A percentile compares a stretch with the other conserved stretches of the same genome.
These are phyloP conservation scores for Delonix regia DNA, from an alignment of 306 rosid genomes.

Conservation along the genomic window DNA sequence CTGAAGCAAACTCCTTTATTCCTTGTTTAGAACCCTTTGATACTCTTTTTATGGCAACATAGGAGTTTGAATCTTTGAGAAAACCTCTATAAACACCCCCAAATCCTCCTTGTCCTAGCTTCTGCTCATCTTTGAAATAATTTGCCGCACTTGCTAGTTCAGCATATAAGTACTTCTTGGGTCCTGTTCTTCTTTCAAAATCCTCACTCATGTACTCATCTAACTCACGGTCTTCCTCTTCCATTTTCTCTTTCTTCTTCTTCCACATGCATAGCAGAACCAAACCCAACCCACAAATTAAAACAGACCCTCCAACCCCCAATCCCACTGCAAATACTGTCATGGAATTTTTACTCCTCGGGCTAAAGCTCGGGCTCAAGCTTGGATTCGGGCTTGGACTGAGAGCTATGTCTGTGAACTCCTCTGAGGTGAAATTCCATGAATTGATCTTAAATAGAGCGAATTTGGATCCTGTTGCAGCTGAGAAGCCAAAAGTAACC, in stretches of 20 bases:
- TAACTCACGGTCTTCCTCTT: not conserved
- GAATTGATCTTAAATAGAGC: not conserved
- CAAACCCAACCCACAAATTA: not conserved
- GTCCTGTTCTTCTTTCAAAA: not conserved
- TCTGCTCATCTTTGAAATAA: not conserved
- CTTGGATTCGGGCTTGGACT: too few species aligned
- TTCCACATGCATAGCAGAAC: not conserved
- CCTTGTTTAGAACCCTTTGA: not conserved
- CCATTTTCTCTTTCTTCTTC: not conserved
- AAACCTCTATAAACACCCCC: conserved; percentile 41
- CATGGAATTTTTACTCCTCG: not conserved
- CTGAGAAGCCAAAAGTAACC: conserved; percentile 9
- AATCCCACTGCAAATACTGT: not conserved
- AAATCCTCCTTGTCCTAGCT: conserved; percentile 21
- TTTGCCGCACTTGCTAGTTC: not conserved
- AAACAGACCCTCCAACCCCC: not conserved
- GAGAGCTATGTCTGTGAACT: not conserved
- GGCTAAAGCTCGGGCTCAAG: not conserved
- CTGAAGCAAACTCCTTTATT: not conserved
- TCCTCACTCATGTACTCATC: not conserved
- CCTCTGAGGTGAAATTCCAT: not conserved
- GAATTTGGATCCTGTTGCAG: not conserved
- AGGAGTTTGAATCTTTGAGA: not conserved
- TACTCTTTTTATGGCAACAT: not conserved
- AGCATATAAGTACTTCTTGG: not conserved